These are phyloP conservation scores for Botrytis squamosa DNA, from an alignment of 2,329 filamentous ascomycete species.

Conservation along the genomic window DNA sequence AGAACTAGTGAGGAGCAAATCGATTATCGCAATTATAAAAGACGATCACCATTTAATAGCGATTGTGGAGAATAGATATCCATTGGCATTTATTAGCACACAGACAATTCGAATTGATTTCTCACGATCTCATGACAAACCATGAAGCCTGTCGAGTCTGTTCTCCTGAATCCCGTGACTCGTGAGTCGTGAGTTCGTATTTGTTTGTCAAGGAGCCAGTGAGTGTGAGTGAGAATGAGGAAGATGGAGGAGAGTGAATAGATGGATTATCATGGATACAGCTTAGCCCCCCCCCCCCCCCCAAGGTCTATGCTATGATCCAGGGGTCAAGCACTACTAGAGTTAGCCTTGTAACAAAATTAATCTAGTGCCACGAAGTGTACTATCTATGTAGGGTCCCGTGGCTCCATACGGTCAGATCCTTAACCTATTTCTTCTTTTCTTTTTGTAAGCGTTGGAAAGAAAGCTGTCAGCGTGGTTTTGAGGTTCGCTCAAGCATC, in stretches of 20 bases:
- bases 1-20: slow-evolving; percentile 2
- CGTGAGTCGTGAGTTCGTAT: background rate
- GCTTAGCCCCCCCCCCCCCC: background rate
- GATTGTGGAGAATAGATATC: background rate
- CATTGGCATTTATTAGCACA: background rate
- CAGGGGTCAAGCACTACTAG: slow-evolving; percentile 8
- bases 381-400: background rate
- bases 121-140: background rate
- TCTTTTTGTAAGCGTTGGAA: background rate
- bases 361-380: background rate
- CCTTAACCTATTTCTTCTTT: background rate
- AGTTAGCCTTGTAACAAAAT: background rate
- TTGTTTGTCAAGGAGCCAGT: background rate
- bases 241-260: background rate
- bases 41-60: slow-evolving; percentile 5
- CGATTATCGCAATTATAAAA: slow-evolving; percentile 14
- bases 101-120: background rate
- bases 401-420: background rate
- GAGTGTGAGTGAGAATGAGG: background rate
- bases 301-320: background rate
- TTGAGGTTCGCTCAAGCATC: background rate
- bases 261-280: background rate
- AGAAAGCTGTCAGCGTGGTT: background rate
- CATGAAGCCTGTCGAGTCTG: background rate
- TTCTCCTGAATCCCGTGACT: background rate